Evolutionary conservation across 495 filamentous ascomycete genomes (phyloP), one percentile per base, ranked within the genome.

Genomic region (Talaromyces wortmannii): DNA sequence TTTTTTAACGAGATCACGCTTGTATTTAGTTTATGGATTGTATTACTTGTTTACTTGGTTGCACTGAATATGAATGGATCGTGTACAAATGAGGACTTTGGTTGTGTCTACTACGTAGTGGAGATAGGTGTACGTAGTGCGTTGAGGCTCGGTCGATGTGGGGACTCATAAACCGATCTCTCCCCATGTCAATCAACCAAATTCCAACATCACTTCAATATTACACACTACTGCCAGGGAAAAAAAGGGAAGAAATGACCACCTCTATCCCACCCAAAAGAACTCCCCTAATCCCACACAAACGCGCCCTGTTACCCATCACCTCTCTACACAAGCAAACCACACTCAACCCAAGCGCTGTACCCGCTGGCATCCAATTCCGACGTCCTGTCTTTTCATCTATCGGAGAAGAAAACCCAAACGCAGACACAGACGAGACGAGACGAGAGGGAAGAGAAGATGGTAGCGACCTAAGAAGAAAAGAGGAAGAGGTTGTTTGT

Each of bases 321-420:
- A 46, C 7, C 50, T 43, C 47, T 50, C 48, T n/a, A 53, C 17
- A 51, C 57, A 33, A 48, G 0, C 36, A 12, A 42, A 61, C 45
- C 46, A 23, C 44, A 32, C 33, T 56, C 17, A 58, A 61, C 31
- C 45, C 56, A 30, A 57, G 57, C 40, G 31, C 58, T 8, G 15
- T 31, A 4, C 40, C 48, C 16, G 36, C 57, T 15, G 43, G 31
- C 16, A 30, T 59, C 53, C 57, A 59, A 31, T 17, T 59, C 17
- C 53, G 53, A 3, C 33, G 40, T 52, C 57, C 57, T 6, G 53
- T 54, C 10, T 59, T 59, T 45, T 59, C 57, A 11, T 42, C 45
- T 17, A 7, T 55, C 10, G 36, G 5, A 4, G 31, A 5, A 3
- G 17, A 5, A 8, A 33, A 6, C 1, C 6, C n/a, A 30, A n/a